phyloP scores from a whole-genome alignment of 1,284 basidiomycete species.

The Volvariella surrecta region DNA sequence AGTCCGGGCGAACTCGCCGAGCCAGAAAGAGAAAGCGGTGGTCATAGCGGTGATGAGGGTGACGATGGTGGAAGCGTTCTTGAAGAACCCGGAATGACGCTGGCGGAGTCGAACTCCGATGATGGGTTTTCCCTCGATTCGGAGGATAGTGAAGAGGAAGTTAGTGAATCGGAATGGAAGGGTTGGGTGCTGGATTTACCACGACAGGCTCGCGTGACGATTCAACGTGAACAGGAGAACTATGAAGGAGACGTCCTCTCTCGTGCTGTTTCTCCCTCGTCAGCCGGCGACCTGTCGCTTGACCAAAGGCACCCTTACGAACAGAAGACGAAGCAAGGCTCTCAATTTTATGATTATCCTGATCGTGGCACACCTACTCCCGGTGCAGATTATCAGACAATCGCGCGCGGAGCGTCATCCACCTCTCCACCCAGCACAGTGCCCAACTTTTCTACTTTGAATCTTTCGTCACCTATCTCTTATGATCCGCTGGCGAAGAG shows the following conservation, averaged over 20 bases:
- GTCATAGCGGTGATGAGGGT: slow-evolving; percentile 11
- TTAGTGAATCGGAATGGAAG: slow-evolving; percentile 47
- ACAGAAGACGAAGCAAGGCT: slow-evolving; percentile 2
- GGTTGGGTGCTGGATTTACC: slow-evolving; percentile 45
- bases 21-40: slow-evolving; percentile 9
- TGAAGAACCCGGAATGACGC: background rate
- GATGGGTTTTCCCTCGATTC: background rate
- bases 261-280: too few relatives aligned
- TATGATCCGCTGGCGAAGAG: too few relatives aligned
- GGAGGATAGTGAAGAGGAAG: slow-evolving; percentile 21
- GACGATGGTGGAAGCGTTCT: too few relatives aligned
- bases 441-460: too few relatives aligned
- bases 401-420: too few relatives aligned
- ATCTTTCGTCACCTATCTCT: too few relatives aligned
- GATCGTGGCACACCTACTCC: background rate
- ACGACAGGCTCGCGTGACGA: slow-evolving; percentile 24
- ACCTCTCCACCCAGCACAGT: too few relatives aligned
- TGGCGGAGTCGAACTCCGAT: too few relatives aligned
- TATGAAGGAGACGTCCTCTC: background rate
- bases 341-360: background rate
- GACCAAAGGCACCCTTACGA: background rate
- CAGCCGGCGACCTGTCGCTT: background rate
- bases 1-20: slow-evolving; percentile 4
- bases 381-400: too few relatives aligned
- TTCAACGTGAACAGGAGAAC: background rate